phyloP scores from a whole-genome alignment of 768 basidiomycete genomes.

The Chalciporus piperatus region DNA sequence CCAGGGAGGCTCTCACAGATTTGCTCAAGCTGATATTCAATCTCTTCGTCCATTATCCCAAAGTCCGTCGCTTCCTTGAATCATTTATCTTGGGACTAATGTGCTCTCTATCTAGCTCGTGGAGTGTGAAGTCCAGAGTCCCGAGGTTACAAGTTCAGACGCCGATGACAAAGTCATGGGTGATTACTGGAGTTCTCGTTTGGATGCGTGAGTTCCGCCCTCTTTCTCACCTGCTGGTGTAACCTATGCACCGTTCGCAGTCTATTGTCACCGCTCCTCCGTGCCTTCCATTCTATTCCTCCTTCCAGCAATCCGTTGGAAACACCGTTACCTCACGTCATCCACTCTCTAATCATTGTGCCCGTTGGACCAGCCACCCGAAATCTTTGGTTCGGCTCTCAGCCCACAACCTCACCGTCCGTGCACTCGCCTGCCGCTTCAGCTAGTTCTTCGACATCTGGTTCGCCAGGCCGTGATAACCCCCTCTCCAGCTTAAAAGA shows the following conservation, averaged over 20 bases:
- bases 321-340: slow-evolving; percentile 74
- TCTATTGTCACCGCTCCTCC: slow-evolving; percentile 68
- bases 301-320: slow-evolving; percentile 62
- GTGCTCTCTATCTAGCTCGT: slow-evolving; percentile 28
- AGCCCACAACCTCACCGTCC: slow-evolving; percentile 34
- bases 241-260: slow-evolving; percentile 23
- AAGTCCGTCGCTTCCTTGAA: slow-evolving; percentile 37
- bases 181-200: slow-evolving; percentile 70
- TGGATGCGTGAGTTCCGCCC: slow-evolving; percentile 58
- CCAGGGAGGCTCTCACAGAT: slow-evolving; percentile 76
- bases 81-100: neutral
- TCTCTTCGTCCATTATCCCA: slow-evolving; percentile 76
- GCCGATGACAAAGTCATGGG: slow-evolving; percentile 53
- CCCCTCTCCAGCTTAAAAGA: slow-evolving; percentile 17
- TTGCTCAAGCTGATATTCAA: slow-evolving; percentile 85
- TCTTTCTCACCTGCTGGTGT: neutral
- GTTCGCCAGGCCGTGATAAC: slow-evolving; percentile 11
- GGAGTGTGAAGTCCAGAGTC: slow-evolving; percentile 43
- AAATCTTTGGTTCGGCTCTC: slow-evolving; percentile 58
- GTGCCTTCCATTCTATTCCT: slow-evolving; percentile 63
- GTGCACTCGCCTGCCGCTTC: slow-evolving; percentile 36
- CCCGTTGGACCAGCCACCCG: slow-evolving; percentile 61
- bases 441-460: slow-evolving; percentile 32
- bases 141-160: slow-evolving; percentile 15
- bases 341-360: slow-evolving; percentile 78